These are phyloP conservation scores for Multifurca ochricompacta DNA, from an alignment of 768 basidiomycete genomes.

Conservation along the genomic window DNA sequence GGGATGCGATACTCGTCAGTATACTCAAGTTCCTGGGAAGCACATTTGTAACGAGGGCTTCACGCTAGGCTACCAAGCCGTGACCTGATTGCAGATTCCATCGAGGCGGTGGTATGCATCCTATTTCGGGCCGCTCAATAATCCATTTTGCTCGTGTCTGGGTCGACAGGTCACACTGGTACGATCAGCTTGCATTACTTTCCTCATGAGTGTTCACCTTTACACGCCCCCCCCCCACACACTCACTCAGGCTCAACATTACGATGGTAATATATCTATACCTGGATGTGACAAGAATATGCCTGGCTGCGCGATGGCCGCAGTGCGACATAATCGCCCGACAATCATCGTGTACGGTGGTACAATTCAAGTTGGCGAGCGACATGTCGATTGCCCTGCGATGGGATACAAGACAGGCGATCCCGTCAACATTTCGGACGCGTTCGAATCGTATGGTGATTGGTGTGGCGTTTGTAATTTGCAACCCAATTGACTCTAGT, in stretches of 20 bases:
- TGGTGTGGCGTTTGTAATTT: neutral
- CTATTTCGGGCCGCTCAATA: neutral
- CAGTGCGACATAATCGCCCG: slow-evolving; percentile 78
- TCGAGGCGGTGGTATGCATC: slow-evolving; percentile 55
- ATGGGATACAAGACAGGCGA: slow-evolving; percentile 77
- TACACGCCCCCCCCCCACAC: too few species aligned
- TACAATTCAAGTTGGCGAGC: slow-evolving; percentile 68
- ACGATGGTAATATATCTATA: slow-evolving; percentile 80
- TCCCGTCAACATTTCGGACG: slow-evolving; percentile 74
- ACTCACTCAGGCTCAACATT: slow-evolving; percentile 63
- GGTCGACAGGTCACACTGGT: slow-evolving; percentile 48
- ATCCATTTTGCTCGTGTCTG: neutral
- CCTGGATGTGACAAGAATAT: slow-evolving; percentile 93
- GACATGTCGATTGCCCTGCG: slow-evolving; percentile 73
- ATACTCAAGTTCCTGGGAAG: neutral
- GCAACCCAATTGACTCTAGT: neutral
- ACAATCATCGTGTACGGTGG: slow-evolving; percentile 84
- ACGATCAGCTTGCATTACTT: too few species aligned
- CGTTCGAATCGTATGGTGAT: slow-evolving; percentile 76
- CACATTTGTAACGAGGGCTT: neutral
- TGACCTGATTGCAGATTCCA: slow-evolving; percentile 84
- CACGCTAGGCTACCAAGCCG: slow-evolving; percentile 65
- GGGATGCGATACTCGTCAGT: slow-evolving; percentile 85
- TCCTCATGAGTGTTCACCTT: too few species aligned
- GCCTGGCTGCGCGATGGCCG: slow-evolving; percentile 85